These are phyloP conservation scores for Trichosporon sp. DNA, from an alignment of 1,284 basidiomycete genomes.

Conservation along the genomic window DNA sequence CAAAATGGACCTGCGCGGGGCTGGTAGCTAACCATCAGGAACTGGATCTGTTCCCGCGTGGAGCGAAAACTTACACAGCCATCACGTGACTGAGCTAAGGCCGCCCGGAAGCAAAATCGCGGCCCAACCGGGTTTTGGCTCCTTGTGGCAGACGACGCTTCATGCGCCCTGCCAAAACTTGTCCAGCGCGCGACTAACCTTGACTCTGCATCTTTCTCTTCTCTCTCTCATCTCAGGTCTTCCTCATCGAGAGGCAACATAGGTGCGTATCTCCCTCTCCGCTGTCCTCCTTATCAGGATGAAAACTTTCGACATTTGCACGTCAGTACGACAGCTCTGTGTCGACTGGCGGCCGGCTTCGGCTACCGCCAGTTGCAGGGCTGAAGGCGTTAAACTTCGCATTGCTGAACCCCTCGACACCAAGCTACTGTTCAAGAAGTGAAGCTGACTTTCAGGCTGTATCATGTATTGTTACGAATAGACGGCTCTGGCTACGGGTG, in stretches of 20 bases:
- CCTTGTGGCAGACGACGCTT: not conserved
- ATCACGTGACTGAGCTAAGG: not conserved
- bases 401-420: slow-evolving; percentile 26
- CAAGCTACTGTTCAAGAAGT: not conserved
- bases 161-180: not conserved
- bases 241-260: not conserved
- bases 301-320: slow-evolving; percentile 39
- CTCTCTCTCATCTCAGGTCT: not conserved
- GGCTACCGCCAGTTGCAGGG: slow-evolving; percentile 11
- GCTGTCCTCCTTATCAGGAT: slow-evolving; percentile 19
- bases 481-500: not conserved
- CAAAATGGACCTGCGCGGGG: not conserved
- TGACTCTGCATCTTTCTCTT: not conserved
- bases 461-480: not conserved
- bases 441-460: not conserved
- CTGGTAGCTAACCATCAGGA: not conserved
- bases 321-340: slow-evolving; percentile 36
- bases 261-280: slow-evolving; percentile 6
- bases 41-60: not conserved
- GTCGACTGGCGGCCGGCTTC: not conserved
- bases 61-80: not conserved
- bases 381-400: slow-evolving; percentile 34
- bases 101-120: not conserved
- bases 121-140: not conserved
- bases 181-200: not conserved